phyloP scores from a whole-genome alignment of 129 eudicot species.

The Tagetes patula region DNA sequence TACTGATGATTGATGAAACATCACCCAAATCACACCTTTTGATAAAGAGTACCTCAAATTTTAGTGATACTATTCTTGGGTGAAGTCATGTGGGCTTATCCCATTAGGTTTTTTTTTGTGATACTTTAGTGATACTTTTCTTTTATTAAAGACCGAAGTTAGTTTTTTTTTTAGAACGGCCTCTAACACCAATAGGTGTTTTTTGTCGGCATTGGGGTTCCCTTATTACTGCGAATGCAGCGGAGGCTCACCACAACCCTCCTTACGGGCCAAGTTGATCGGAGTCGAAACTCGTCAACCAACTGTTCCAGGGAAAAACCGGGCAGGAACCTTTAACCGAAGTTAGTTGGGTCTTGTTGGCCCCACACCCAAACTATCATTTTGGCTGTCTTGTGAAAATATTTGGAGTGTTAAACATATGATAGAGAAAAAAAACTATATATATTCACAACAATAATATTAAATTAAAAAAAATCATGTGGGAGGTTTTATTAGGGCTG shows the following conservation, averaged over 20 bases:
- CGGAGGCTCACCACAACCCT: no score
- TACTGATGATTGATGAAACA: not conserved
- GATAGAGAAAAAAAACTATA: not conserved
- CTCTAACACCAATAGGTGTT: no score
- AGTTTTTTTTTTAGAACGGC: not conserved
- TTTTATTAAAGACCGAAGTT: not conserved
- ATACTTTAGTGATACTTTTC: not conserved
- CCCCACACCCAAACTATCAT: not conserved
- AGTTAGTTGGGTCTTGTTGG: not conserved
- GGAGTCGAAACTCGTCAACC: no score
- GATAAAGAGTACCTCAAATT: no score
- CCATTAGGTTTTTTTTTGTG: no score
- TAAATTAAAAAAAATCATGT: not conserved
- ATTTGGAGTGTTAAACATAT: not conserved
- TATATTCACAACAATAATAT: not conserved
- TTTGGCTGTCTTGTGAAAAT: not conserved
- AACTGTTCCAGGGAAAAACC: no score
- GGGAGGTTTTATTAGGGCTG: not conserved
- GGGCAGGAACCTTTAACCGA: no score
- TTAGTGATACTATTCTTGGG: no score
- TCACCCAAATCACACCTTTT: not conserved
- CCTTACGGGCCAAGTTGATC: no score
- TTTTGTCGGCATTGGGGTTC: no score
- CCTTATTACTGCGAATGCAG: no score
- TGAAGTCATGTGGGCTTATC: no score